These are phyloP conservation scores for Linderina pennispora DNA, from an alignment of 192 early-diverging fungal species.

Conservation along the genomic window DNA sequence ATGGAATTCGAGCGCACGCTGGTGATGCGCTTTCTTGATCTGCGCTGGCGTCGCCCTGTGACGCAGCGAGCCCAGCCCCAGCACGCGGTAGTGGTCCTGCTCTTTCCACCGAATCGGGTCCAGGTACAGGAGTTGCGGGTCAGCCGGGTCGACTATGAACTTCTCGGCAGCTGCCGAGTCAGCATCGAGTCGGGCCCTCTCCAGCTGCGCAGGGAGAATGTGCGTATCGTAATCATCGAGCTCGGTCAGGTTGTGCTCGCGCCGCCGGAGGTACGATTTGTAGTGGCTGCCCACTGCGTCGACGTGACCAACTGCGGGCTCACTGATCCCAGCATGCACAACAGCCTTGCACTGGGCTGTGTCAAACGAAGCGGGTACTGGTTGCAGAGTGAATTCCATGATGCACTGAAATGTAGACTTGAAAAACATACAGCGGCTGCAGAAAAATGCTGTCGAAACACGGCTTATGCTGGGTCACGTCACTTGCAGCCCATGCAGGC, in stretches of 20 bases:
- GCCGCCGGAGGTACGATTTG: conserved; percentile 39
- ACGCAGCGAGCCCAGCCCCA: conserved; percentile 62
- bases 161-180: conserved; percentile 33
- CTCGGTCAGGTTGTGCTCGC: conserved; percentile 42
- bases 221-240: conserved; percentile 43
- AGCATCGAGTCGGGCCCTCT: conserved; percentile 21
- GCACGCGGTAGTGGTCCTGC: conserved; percentile 80
- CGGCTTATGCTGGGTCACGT: too few relatives aligned
- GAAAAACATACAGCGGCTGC: too few relatives aligned
- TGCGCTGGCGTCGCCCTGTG: conserved; percentile 63
- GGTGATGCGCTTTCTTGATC: conserved; percentile 51
- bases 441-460: too few relatives aligned
- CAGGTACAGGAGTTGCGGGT: conserved; percentile 51
- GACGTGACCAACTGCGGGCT: conserved; percentile 12
- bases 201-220: conserved; percentile 45
- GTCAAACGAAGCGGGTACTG: neutral
- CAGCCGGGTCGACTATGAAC: conserved; percentile 57
- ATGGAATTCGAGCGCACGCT: conserved; percentile 51
- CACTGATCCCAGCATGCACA: conserved; percentile 4
- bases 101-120: conserved; percentile 75
- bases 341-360: neutral
- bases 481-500: too few relatives aligned
- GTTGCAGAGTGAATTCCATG: conserved; percentile 2
- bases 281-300: conserved; percentile 41
- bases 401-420: too few relatives aligned